Conservation (phyloP, 2,329 filamentous ascomycete genomes). For the Aspergillus candidus region DNA sequence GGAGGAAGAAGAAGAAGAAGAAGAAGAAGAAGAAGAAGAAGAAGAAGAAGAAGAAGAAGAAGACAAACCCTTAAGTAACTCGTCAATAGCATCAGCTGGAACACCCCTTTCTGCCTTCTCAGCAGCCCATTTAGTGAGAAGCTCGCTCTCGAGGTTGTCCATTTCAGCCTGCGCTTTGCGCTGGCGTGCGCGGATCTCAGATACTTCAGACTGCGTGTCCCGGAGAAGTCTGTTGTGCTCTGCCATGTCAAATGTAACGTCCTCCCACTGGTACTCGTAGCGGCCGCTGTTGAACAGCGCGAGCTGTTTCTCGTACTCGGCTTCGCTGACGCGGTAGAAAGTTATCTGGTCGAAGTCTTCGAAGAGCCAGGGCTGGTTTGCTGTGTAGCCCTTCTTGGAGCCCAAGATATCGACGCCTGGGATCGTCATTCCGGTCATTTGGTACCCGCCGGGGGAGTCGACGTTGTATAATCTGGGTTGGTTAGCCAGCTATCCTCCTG, state of each 20-base stretch:
- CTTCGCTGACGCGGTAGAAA: conserved; percentile 49
- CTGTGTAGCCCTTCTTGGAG: conserved; percentile 45
- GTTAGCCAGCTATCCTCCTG: background rate
- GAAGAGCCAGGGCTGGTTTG: conserved; percentile 49
- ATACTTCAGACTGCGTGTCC: conserved; percentile 45
- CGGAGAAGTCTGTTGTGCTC: conserved; percentile 47
- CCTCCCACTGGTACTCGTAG: conserved; percentile 48
- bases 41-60: background rate
- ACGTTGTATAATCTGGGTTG: conserved; percentile 46
- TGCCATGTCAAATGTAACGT: conserved; percentile 50
- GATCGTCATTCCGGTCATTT: conserved; percentile 49
- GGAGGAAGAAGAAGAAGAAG: background rate
- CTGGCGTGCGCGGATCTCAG: conserved; percentile 42
- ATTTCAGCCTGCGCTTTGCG: conserved; percentile 43
- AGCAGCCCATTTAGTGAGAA: conserved; percentile 32
- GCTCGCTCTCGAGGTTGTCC: conserved; percentile 31
- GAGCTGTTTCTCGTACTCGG: conserved; percentile 46
- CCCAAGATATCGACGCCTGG: conserved; percentile 51
- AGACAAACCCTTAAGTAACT: conserved; percentile 41
- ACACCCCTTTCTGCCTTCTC: conserved; percentile 46
- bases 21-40: too few species aligned
- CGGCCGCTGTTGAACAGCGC: conserved; percentile 45
- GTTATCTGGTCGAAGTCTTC: conserved; percentile 53
- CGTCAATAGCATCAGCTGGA: conserved; percentile 46
- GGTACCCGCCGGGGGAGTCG: conserved; percentile 53